These are phyloP conservation scores for Lentinula novae-zelandiae DNA, from an alignment of 1,284 basidiomycete genomes.

Conservation along the genomic window DNA sequence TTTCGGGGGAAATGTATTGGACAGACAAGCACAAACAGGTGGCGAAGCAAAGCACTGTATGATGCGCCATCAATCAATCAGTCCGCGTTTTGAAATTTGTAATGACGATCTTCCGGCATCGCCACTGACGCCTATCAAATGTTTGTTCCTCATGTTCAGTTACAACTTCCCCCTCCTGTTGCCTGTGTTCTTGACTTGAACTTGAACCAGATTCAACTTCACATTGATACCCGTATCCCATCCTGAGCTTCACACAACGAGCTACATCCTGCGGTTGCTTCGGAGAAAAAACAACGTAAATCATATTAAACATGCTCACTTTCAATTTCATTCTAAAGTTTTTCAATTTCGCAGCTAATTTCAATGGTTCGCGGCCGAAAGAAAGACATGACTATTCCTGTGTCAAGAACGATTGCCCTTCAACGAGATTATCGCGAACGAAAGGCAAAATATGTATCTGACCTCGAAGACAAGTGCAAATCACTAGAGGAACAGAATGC, in stretches of 20 bases:
- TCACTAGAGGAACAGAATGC: conserved; percentile 9
- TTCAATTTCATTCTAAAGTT: not conserved
- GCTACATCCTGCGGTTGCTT: too few relatives aligned
- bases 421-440: conserved; percentile 12
- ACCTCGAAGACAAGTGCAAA: conserved; percentile 10
- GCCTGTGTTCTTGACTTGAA: not conserved
- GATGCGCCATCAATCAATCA: not conserved
- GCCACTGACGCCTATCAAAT: not conserved
- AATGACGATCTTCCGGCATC: not conserved
- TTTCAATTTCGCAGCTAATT: not conserved
- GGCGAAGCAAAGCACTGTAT: too few relatives aligned
- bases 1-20: too few relatives aligned
- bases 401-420: conserved; percentile 2
- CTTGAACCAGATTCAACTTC: not conserved
- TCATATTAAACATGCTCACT: not conserved
- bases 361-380: conserved; percentile 12
- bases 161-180: not conserved
- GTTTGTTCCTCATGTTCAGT: not conserved
- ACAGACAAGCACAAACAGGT: too few relatives aligned
- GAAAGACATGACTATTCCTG: conserved; percentile 7
- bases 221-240: not conserved
- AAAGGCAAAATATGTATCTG: conserved; percentile 10
- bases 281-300: not conserved
- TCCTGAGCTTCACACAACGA: not conserved
- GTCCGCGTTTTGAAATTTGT: not conserved